Evolutionary conservation across 371 early-diverging fungal species (phyloP), one percentile per base, ranked within the genome.

Genomic region (Mucor plumbeus): DNA sequence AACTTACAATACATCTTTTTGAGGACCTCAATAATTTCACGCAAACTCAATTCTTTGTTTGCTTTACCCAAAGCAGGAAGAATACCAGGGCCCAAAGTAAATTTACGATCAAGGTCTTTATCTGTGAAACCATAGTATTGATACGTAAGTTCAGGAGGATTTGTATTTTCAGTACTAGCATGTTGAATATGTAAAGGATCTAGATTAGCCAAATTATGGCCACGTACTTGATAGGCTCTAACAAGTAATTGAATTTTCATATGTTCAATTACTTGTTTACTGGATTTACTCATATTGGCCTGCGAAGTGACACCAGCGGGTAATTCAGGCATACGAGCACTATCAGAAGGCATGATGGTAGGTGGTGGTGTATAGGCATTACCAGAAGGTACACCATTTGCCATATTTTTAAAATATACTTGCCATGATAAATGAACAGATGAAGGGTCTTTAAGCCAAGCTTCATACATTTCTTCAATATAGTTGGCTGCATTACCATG

Each of bases 381-480:
- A 8, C 87, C 82, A 15, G 93, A 87, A 65, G 82, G 69, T 38
- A 87, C 85, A 35, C 91, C 92, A 48, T 84, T 81, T 48, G 90
- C 85, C 69, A 95, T 87, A 82, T 97, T 96, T 71, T 87, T 88
- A 73, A 98, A 98, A 85, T 97, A 98, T 17, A 94, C 86, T 77
- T 94, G 94, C 99, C 99, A 98, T 57, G 96, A 95, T 47, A 93
- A 77, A 79, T 98, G 97, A n/a, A 98, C 99, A 7, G 95, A 93
- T 35, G 73, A 77, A n/a, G 99, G 98, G 67, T 98, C 97, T 63
- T 85, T 80, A 38, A 86, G 82, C 94, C 97, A 98, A 14, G 95
- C 95, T 60, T 88, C 82, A 81, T 96, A 97, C 98, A 98, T 97
- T 62, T 95, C 93, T 73, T 97, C 97, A 70, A 97, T 90, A 71